Percentiles rank a stretch among this genome's conserved stretches.
Evolutionary conservation across 1,139 yeast species (phyloP).

Genomic region (Entelexis sorbosivorans): DNA sequence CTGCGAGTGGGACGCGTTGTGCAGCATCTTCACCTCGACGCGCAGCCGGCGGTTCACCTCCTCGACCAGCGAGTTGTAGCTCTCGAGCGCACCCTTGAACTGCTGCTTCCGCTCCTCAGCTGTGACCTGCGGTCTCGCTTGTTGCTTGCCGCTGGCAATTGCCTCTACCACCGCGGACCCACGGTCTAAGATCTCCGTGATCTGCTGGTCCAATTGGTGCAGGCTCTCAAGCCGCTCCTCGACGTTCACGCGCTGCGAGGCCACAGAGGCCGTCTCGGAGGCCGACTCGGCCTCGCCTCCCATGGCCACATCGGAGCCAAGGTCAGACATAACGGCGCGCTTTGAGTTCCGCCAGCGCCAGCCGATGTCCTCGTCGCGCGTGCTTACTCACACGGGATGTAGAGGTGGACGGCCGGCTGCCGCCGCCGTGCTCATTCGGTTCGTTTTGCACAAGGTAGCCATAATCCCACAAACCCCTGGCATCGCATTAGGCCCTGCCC

Average conservation of each 20-base stretch:
- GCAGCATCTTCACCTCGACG: slow-evolving; percentile 33
- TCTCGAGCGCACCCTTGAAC: slow-evolving; percentile 28
- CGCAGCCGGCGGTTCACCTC: slow-evolving; percentile 33
- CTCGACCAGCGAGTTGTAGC: slow-evolving; percentile 29
- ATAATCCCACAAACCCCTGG: too few relatives aligned
- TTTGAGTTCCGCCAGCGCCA: background rate
- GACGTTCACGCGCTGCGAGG: slow-evolving; percentile 8
- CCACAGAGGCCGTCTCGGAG: background rate
- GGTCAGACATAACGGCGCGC: background rate
- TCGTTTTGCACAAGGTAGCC: too few relatives aligned
- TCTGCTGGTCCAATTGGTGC: slow-evolving; percentile 33
- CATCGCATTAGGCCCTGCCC: too few relatives aligned
- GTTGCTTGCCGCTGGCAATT: slow-evolving; percentile 32
- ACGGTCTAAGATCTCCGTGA: slow-evolving; percentile 33
- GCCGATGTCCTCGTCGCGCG: background rate
- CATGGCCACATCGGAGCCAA: background rate
- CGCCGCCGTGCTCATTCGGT: too few relatives aligned
- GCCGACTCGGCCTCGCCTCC: background rate
- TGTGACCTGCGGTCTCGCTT: slow-evolving; percentile 12
- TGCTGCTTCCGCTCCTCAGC: slow-evolving; percentile 26
- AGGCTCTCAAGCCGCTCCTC: slow-evolving; percentile 28
- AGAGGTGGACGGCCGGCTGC: too few relatives aligned
- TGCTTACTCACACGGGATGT: background rate
- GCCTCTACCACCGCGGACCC: slow-evolving; percentile 35
- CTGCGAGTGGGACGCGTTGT: slow-evolving; percentile 33